Percentiles rank a stretch among this genome's conserved stretches.
These are phyloP conservation scores for Neurospora terricola DNA, from an alignment of 495 filamentous ascomycete genomes.

Conservation along the genomic window DNA sequence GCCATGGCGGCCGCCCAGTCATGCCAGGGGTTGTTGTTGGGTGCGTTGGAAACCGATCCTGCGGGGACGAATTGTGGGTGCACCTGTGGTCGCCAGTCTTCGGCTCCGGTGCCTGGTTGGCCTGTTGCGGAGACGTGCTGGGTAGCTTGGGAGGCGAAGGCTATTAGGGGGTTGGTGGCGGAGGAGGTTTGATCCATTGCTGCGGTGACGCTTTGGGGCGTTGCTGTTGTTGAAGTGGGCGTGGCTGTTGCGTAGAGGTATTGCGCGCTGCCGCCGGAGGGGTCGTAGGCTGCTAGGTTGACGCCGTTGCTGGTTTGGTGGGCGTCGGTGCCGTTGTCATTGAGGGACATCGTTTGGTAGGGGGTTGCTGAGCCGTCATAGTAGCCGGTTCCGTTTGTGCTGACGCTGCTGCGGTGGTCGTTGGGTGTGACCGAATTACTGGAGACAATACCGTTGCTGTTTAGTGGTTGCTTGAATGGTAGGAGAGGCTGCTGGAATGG, in stretches of 20 bases:
- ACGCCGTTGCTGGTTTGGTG: conserved; percentile 21
- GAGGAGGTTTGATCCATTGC: conserved; percentile 5
- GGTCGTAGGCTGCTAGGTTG: conserved; percentile 2
- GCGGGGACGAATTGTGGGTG: conserved; percentile 8
- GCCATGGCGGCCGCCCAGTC: conserved; percentile 39
- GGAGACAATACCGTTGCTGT: neutral
- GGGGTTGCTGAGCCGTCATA: conserved; percentile 14
- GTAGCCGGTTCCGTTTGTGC: conserved; percentile 17
- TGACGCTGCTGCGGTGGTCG: conserved; percentile 8
- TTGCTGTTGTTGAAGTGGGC: conserved; percentile 4
- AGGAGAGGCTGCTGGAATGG: conserved; percentile 3
- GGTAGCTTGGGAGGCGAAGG: conserved; percentile 26
- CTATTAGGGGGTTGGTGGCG: conserved; percentile 19
- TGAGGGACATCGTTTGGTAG: conserved; percentile 11
- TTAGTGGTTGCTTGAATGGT: neutral
- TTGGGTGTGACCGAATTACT: neutral
- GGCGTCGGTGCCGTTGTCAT: conserved; percentile 2
- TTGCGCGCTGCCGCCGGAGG: conserved; percentile 6
- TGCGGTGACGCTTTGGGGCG: neutral
- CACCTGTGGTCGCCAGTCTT: conserved; percentile 19
- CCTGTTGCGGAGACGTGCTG: conserved; percentile 16
- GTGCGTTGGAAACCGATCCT: conserved; percentile 9
- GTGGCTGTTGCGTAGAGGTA: conserved; percentile 15
- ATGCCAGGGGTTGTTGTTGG: conserved; percentile 29
- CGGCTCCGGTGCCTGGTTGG: conserved; percentile 10